phyloP scores from a whole-genome alignment of 345 rosid genomes.

The Lenwebbia sp. region DNA sequence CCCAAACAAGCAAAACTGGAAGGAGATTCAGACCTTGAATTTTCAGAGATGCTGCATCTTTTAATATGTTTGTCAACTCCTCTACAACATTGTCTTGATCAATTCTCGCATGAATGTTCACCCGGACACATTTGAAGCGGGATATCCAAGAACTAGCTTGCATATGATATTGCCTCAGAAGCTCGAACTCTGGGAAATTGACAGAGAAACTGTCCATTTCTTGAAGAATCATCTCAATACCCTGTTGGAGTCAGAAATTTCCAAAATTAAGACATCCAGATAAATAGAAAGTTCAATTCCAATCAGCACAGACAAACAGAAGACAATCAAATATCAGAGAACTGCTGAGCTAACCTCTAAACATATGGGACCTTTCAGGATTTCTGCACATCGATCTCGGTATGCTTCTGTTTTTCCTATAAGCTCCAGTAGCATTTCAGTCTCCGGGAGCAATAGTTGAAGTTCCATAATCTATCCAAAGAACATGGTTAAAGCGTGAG shows the following conservation, averaged over 20 bases:
- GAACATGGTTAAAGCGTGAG: background rate
- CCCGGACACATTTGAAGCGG: constrained; percentile 35
- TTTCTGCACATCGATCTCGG: constrained; percentile 37
- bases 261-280: background rate
- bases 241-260: constrained; percentile 23
- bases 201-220: constrained; percentile 39
- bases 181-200: constrained; percentile 56
- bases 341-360: constrained; percentile 38
- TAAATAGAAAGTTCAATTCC: background rate
- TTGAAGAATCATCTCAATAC: constrained; percentile 45
- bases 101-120: constrained; percentile 32
- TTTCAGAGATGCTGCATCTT: constrained; percentile 57
- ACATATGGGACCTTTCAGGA: constrained; percentile 37
- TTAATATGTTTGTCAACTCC: constrained; percentile 50
- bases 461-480: constrained; percentile 55
- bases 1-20: background rate
- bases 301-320: background rate
- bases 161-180: constrained; percentile 52
- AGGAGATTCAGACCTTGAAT: constrained; percentile 47
- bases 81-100: constrained; percentile 51
- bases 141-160: constrained; percentile 54
- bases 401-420: constrained; percentile 45
- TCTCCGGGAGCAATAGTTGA: constrained; percentile 59
- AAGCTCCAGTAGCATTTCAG: constrained; percentile 38
- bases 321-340: background rate